phyloP scores from a whole-genome alignment of 2,329 filamentous ascomycete genomes.

The Rhytidhysteron rufulum region DNA sequence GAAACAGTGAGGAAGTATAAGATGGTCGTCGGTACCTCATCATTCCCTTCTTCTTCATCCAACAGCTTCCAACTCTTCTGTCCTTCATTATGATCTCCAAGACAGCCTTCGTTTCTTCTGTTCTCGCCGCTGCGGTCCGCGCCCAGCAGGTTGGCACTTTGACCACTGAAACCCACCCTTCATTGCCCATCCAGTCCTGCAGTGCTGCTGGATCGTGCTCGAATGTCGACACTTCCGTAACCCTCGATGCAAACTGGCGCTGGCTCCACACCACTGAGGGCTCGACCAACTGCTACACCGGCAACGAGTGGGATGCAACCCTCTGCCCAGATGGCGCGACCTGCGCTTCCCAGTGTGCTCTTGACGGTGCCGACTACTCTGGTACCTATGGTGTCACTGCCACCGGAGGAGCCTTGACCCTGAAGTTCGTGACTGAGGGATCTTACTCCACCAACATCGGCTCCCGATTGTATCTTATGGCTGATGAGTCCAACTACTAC shows the following conservation, averaged over 20 bases:
- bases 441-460: constrained; percentile 24
- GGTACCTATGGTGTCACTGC: constrained; percentile 42
- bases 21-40: background rate
- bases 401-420: constrained; percentile 45
- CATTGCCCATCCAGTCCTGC: constrained; percentile 26
- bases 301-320: constrained; percentile 30
- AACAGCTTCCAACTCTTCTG: constrained; percentile 1
- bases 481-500: constrained; percentile 13
- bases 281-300: constrained; percentile 42
- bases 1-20: constrained; percentile 4
- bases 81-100: constrained; percentile 44
- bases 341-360: constrained; percentile 21
- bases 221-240: constrained; percentile 21
- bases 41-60: constrained; percentile 2
- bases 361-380: constrained; percentile 25
- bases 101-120: constrained; percentile 25
- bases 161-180: constrained; percentile 33
- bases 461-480: constrained; percentile 21
- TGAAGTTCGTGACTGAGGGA: constrained; percentile 51
- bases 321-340: constrained; percentile 23
- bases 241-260: constrained; percentile 42
- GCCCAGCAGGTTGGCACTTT: constrained; percentile 38
- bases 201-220: constrained; percentile 26
- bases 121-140: constrained; percentile 39
- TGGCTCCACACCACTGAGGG: constrained; percentile 39